phyloP scores from a whole-genome alignment of 768 basidiomycete species.

The Mycena filopes region DNA sequence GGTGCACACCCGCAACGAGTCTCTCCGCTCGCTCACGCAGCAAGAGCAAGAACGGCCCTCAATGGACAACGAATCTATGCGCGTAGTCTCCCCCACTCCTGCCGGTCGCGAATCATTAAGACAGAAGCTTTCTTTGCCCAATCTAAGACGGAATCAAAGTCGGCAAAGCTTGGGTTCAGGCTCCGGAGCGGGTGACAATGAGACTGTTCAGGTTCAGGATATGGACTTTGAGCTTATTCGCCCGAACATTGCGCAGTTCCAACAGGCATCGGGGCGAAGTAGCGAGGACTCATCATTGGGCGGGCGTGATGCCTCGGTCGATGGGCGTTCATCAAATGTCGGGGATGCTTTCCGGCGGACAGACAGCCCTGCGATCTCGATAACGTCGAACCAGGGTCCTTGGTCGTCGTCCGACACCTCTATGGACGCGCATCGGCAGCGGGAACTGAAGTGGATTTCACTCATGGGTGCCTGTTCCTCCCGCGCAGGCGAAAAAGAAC shows the following conservation, averaged over 20 bases:
- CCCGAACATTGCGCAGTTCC: constrained; percentile 61
- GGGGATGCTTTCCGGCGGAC: constrained; percentile 40
- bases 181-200: constrained; percentile 45
- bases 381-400: constrained; percentile 42
- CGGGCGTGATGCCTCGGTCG: constrained; percentile 47
- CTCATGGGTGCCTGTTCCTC: constrained; percentile 64
- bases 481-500: constrained; percentile 76
- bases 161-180: constrained; percentile 41
- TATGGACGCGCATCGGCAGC: constrained; percentile 75
- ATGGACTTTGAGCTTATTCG: constrained; percentile 85
- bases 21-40: constrained; percentile 37
- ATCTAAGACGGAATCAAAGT: constrained; percentile 60
- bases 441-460: constrained; percentile 82
- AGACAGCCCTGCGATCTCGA: constrained; percentile 58
- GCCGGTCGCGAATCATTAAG: constrained; percentile 56
- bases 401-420: constrained; percentile 46
- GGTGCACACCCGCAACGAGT: constrained; percentile 34
- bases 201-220: constrained; percentile 80
- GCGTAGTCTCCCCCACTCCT: constrained; percentile 52
- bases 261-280: constrained; percentile 45
- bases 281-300: constrained; percentile 67
- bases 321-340: constrained; percentile 42
- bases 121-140: constrained; percentile 76
- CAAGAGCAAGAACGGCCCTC: constrained; percentile 37
- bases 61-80: constrained; percentile 47